Percentiles rank a stretch among this genome's conserved stretches.
phyloP scores from a whole-genome alignment of 495 filamentous ascomycete species.

The Penicillium fimorum region DNA sequence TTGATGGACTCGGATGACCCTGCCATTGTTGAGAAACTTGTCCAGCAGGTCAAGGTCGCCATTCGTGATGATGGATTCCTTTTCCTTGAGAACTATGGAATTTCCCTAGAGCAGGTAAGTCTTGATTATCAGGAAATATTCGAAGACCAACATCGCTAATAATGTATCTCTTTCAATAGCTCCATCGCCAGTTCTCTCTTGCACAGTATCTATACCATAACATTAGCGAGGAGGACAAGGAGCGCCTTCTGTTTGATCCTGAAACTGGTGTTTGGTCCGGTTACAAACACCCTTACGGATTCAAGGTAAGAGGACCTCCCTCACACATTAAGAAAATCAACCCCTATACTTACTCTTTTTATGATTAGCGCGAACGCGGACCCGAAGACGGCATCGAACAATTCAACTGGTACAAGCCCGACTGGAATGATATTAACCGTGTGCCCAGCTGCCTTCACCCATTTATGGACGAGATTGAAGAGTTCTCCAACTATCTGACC shows the following conservation, averaged over 20 bases:
- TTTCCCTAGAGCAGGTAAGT: slow-evolving; percentile 44
- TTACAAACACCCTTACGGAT: slow-evolving; percentile 43
- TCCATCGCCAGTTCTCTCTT: slow-evolving; percentile 45
- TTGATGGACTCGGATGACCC: slow-evolving; percentile 36
- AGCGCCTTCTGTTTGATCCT: slow-evolving; percentile 41
- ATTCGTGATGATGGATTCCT: slow-evolving; percentile 48
- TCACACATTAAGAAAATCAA: background rate
- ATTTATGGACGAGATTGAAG: slow-evolving; percentile 47
- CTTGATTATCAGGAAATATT: background rate
- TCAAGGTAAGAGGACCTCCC: slow-evolving; percentile 29
- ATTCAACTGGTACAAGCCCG: slow-evolving; percentile 47
- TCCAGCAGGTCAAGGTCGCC: slow-evolving; percentile 38
- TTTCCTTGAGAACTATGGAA: slow-evolving; percentile 48
- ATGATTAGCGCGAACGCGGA: slow-evolving; percentile 32
- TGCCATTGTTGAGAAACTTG: slow-evolving; percentile 37
- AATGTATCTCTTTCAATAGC: slow-evolving; percentile 18
- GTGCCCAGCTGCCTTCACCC: slow-evolving; percentile 40
- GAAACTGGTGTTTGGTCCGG: slow-evolving; percentile 41
- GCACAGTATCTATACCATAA: slow-evolving; percentile 47
- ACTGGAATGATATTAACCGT: slow-evolving; percentile 36
- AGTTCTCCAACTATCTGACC: slow-evolving; percentile 45
- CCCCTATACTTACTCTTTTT: background rate
- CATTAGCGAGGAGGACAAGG: slow-evolving; percentile 45
- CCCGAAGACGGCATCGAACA: slow-evolving; percentile 46
- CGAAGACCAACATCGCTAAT: background rate